These are phyloP conservation scores for Hypomyces perniciosus DNA, from an alignment of 2,329 filamentous ascomycete genomes.

Conservation along the genomic window DNA sequence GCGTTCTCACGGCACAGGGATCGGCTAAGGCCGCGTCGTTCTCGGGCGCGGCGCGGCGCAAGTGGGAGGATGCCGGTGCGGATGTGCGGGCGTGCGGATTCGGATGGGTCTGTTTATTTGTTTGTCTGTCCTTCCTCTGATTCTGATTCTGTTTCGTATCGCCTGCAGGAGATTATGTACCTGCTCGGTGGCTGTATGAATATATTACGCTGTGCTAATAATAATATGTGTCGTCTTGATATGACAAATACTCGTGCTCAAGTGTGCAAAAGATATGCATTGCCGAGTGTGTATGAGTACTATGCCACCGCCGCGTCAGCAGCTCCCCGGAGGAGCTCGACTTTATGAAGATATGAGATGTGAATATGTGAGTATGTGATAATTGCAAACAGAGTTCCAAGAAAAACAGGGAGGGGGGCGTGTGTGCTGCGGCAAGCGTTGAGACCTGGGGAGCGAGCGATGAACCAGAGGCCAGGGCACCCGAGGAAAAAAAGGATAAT, in stretches of 20 bases:
- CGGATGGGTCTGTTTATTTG: not conserved
- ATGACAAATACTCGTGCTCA: too few relatives aligned
- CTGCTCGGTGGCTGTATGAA: not conserved
- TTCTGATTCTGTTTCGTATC: too few relatives aligned
- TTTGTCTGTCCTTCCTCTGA: not conserved
- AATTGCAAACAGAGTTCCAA: not conserved
- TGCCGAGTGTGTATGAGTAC: too few relatives aligned
- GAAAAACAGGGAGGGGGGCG: constrained; percentile 1
- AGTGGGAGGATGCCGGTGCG: constrained; percentile 2
- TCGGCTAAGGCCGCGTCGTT: constrained; percentile 8
- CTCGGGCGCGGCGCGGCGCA: constrained; percentile 10
- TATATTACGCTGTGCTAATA: not conserved
- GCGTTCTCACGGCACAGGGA: not conserved
- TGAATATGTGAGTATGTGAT: not conserved
- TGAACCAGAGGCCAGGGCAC: not conserved
- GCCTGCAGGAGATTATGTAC: too few relatives aligned
- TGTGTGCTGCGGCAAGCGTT: not conserved
- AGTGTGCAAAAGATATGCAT: too few relatives aligned
- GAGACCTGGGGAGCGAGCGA: not conserved
- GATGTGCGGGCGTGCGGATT: constrained; percentile 9
- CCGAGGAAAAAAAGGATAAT: too few relatives aligned
- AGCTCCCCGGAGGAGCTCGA: not conserved
- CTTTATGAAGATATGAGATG: not conserved
- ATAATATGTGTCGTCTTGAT: not conserved
- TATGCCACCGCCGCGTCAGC: too few relatives aligned